Evolutionary conservation across 2,329 filamentous ascomycete genomes (phyloP), one percentile per base, ranked within the genome.

Genomic region (Juglanconis oblonga): DNA sequence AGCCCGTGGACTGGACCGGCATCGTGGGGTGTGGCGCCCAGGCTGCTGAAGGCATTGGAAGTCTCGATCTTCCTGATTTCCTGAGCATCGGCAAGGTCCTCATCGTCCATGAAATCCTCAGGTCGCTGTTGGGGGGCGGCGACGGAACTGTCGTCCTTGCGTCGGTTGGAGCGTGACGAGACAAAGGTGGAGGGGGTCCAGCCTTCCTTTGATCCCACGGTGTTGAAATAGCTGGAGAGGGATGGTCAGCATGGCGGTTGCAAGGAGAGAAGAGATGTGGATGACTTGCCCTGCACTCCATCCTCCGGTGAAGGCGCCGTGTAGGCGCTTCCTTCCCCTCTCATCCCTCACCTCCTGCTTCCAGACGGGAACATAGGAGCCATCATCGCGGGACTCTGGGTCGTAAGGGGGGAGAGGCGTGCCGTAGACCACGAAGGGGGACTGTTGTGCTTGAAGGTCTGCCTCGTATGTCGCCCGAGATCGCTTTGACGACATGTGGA

Each of bases 31-130:
- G 87, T 87, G 35, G 84, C 82, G 2, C 92, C 93, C 35, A 97
- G 79, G 0, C 89, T 91, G 0, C 90, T 84, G 72, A 95, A 97
- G 0, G 82, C 83, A 56, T 87, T 81, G 0, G 86, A 81, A 0
- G 90, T 96, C 67, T 94, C 84, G 38, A 97, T 76, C 62, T 84
- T 84, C 68, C 87, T 85, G 2, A 89, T 82, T 73, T 97, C 92
- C 60, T 90, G 91, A 0, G 88, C 90, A 71, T 97, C 92, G 6
- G 89, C 90, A 38, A 96, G 79, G 73, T 99, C 95, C 72, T 99
- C 95, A 47, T 97, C 94, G 69, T 99, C 95, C 95, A 99, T 99
- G 68, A 93, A 98, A 70, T 98, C 93, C 73, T 98, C 92, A 0
- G 87, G 85, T 52, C 87, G 86, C 70, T 90, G 87, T 64, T 82